Conservation (phyloP, 2,329 filamentous ascomycete species). For the Talaromyces sp. region DNA sequence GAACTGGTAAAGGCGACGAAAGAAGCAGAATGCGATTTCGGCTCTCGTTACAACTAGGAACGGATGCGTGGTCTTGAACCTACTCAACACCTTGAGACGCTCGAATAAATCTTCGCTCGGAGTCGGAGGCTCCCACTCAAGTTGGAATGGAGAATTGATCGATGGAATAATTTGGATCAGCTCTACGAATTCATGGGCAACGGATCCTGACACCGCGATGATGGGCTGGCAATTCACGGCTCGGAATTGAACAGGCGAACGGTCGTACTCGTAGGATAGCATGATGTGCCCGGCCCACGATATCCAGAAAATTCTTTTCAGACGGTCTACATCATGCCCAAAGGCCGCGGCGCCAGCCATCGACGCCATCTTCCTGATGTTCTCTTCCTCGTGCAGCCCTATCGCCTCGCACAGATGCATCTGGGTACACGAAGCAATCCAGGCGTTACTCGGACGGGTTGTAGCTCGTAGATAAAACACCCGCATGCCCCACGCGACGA, state of each 20-base stretch:
- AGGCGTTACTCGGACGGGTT: conserved; percentile 31
- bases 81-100: conserved; percentile 24
- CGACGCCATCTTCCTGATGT: conserved; percentile 28
- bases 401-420: conserved; percentile 32
- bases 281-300: conserved; percentile 32
- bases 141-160: neutral
- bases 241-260: conserved; percentile 26
- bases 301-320: conserved; percentile 34
- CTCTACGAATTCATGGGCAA: conserved; percentile 30
- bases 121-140: conserved; percentile 18
- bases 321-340: conserved; percentile 31
- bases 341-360: conserved; percentile 11
- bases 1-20: conserved; percentile 31
- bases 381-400: conserved; percentile 30
- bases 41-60: conserved; percentile 31
- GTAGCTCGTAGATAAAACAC: conserved; percentile 31
- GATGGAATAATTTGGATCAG: conserved; percentile 28
- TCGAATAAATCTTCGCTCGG: conserved; percentile 25
- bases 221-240: conserved; percentile 27
- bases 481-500: conserved; percentile 31
- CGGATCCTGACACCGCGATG: conserved; percentile 21
- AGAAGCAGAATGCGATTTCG: conserved; percentile 32
- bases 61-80: conserved; percentile 24
- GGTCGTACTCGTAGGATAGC: conserved; percentile 33
- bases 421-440: conserved; percentile 31